Percentiles rank a stretch among this genome's conserved stretches.
phyloP scores from a whole-genome alignment of 805 yeast species.

The Yarrowia osloensis region DNA sequence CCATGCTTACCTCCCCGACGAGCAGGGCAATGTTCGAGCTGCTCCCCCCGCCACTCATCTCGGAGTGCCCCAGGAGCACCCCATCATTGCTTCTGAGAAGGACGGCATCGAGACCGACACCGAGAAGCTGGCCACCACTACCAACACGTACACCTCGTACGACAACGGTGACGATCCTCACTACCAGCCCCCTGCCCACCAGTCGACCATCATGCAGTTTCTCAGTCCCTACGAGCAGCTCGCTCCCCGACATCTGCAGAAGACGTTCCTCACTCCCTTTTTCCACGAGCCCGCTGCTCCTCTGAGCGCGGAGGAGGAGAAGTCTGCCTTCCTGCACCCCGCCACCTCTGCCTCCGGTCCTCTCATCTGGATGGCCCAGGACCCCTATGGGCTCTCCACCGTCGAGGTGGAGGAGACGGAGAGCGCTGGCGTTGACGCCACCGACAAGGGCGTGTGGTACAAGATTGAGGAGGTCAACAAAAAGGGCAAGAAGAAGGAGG shows the following conservation, averaged over 20 bases:
- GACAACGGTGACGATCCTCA: not conserved
- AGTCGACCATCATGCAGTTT: slow-evolving; percentile 48
- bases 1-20: slow-evolving; percentile 24
- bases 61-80: slow-evolving; percentile 6
- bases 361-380: slow-evolving; percentile 88
- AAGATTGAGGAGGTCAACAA: slow-evolving; percentile 41
- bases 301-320: slow-evolving; percentile 48
- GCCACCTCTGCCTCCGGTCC: slow-evolving; percentile 70
- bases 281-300: slow-evolving; percentile 40
- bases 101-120: not conserved
- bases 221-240: slow-evolving; percentile 58
- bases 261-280: slow-evolving; percentile 38
- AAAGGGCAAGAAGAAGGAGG: slow-evolving; percentile 51
- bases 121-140: slow-evolving; percentile 10
- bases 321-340: slow-evolving; percentile 76
- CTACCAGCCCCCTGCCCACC: slow-evolving; percentile 9
- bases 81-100: not conserved
- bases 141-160: slow-evolving; percentile 25
- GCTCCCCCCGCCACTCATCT: not conserved
- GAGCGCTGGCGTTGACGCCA: slow-evolving; percentile 56
- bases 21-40: not conserved
- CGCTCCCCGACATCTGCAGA: slow-evolving; percentile 42
- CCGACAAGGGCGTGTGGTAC: slow-evolving; percentile 68
- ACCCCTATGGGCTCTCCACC: slow-evolving; percentile 78
- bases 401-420: slow-evolving; percentile 57